Percentiles rank a stretch among this genome's conserved stretches.
Conservation (phyloP, 1,139 yeast species). For the Suhomyces terraborum region DNA sequence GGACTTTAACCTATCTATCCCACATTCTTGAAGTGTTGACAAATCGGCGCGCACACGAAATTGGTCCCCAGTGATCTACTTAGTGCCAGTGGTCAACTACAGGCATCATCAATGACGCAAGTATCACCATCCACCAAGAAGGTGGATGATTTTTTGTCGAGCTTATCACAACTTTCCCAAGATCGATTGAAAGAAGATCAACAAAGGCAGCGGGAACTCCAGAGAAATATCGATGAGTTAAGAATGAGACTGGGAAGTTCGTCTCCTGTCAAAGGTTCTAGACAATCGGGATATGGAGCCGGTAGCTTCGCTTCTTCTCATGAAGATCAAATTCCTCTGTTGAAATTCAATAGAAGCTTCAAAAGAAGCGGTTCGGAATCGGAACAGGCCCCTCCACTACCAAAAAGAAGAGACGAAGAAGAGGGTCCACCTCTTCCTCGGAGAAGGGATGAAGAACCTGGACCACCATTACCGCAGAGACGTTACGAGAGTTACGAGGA, state of each 20-base stretch:
- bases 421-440: conserved; percentile 20
- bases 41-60: conserved; percentile 5
- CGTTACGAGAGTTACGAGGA: too few species aligned
- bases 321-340: conserved; percentile 16
- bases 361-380: conserved; percentile 5
- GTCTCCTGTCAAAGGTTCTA: conserved; percentile 23
- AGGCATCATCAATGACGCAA: conserved; percentile 6
- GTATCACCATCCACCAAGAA: conserved; percentile 31
- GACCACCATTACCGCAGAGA: conserved; percentile 20
- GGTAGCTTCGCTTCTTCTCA: not conserved
- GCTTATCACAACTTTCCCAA: conserved; percentile 37
- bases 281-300: not conserved
- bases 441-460: conserved; percentile 15
- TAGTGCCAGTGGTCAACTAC: not conserved
- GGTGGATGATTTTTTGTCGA: conserved; percentile 39
- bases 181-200: conserved; percentile 35
- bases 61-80: not conserved
- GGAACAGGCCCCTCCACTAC: conserved; percentile 14
- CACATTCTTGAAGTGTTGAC: conserved; percentile 1
- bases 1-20: not conserved
- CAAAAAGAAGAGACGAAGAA: conserved; percentile 13
- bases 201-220: conserved; percentile 34
- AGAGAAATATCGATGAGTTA: conserved; percentile 34
- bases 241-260: conserved; percentile 29
- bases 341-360: conserved; percentile 24